phyloP scores from a whole-genome alignment of 2,329 filamentous ascomycete genomes.

The Penicillium corylophilum region DNA sequence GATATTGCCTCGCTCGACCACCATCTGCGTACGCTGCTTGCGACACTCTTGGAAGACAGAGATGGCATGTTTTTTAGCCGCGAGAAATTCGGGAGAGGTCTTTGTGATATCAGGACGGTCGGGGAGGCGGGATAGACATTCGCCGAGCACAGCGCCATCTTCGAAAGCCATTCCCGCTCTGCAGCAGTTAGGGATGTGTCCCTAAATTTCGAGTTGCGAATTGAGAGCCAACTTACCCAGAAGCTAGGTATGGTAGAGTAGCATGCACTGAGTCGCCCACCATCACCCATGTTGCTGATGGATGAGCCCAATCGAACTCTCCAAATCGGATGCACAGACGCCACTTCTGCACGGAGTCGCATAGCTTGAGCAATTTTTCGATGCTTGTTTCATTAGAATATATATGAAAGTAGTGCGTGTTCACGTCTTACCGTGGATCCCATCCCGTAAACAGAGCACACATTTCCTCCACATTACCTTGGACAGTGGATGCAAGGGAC shows the following conservation, averaged over 20 bases:
- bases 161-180: slow-evolving; percentile 62
- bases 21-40: slow-evolving; percentile 57
- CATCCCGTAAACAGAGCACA: slow-evolving; percentile 55
- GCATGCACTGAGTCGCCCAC: slow-evolving; percentile 65
- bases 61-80: slow-evolving; percentile 38
- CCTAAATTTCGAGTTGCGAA: not conserved
- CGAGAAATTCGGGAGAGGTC: slow-evolving; percentile 19
- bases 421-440: slow-evolving; percentile 49
- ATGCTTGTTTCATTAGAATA: slow-evolving; percentile 33
- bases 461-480: slow-evolving; percentile 56
- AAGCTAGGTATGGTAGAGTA: slow-evolving; percentile 62
- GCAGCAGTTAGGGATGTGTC: slow-evolving; percentile 6
- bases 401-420: not conserved
- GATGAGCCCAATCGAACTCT: slow-evolving; percentile 58
- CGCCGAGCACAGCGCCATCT: slow-evolving; percentile 58
- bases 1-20: slow-evolving; percentile 60
- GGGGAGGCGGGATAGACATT: slow-evolving; percentile 52
- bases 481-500: slow-evolving; percentile 47
- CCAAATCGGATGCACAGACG: slow-evolving; percentile 57
- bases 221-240: slow-evolving; percentile 28
- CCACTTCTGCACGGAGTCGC: slow-evolving; percentile 62
- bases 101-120: slow-evolving; percentile 35
- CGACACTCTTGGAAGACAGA: slow-evolving; percentile 57
- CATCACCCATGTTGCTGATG: slow-evolving; percentile 57
- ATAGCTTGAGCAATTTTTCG: slow-evolving; percentile 57